Evolutionary conservation across 176 grass and related monocot species (phyloP), one percentile per base, ranked within the genome.

Genomic region (Zea luxurians): DNA sequence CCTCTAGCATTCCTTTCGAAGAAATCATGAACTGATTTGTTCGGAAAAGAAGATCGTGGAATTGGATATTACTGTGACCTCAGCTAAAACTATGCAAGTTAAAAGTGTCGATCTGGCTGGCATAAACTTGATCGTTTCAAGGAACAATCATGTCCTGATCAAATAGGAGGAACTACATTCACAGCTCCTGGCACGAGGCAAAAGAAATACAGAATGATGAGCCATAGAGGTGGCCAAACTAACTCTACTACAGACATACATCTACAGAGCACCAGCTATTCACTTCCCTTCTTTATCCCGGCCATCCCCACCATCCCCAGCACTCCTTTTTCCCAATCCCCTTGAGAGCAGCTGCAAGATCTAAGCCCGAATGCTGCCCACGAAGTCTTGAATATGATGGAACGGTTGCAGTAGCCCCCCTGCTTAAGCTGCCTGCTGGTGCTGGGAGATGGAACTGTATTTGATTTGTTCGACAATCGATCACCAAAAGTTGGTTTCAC

Each of bases 361-460:
- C 83, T 57, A 81, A 7, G 46, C 92, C 77, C 10, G 45, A 10
- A 15, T 85, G 85, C 54, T 80, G 83, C 71, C 90, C 83, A 17
- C 61, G 86, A 64, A 69, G 59, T 18, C 89, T 84, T 53, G 80
- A 71, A 79, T 91, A 83, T 40, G 89, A 86, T 3, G 92, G 79
- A 12, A 78, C 78, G 20, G 80, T 2, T 65, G 69, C 15, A 34
- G 78, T 27, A 27, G 38, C 13, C 18, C 2, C 63, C 50, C 13
- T 80, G 86, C 68, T 85, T 90, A 78, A 72, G 36, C 41, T 92
- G 93, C 89, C 68, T 83, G 80, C 41, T 78, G 27, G 27, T 92
- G 45, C 55, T 92, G 15, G 75, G 50, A 49, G 84, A 80, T 68
- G 80, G 73, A 68, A 76, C 9, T 61, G 58, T 64, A 72, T 87